Evolutionary conservation across 306 rosid genomes (phyloP).

Genomic region (Prunus mume): DNA sequence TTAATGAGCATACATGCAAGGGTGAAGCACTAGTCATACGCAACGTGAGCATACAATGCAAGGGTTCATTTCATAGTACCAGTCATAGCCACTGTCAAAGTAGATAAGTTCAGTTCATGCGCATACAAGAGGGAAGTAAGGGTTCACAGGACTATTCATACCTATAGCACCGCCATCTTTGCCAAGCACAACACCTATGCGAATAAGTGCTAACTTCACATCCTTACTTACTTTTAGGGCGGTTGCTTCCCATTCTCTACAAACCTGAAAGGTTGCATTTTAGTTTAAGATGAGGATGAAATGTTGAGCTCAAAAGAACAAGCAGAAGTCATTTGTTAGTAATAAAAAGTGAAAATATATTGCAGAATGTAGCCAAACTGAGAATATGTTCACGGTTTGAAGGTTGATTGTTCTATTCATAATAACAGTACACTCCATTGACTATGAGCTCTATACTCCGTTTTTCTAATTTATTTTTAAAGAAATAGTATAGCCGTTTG

Average conservation of each 20-base stretch:
- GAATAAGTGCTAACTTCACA: constrained; percentile 75
- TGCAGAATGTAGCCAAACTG: neutral
- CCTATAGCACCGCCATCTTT: constrained; percentile 99
- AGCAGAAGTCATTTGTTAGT: neutral
- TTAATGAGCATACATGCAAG: too few species aligned
- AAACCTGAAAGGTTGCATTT: constrained; percentile 55
- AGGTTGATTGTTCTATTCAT: constrained; percentile 3
- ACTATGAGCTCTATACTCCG: neutral
- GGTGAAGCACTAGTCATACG: too few species aligned
- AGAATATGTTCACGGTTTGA: neutral
- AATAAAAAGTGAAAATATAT: neutral
- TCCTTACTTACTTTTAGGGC: constrained; percentile 69
- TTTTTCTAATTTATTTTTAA: too few species aligned
- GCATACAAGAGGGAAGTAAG: too few species aligned
- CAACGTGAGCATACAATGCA: too few species aligned
- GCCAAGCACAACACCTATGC: constrained; percentile 97
- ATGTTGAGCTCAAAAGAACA: neutral
- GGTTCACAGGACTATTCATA: constrained; percentile 10
- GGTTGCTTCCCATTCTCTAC: constrained; percentile 92
- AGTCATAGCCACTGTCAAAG: too few species aligned
- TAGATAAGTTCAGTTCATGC: too few species aligned
- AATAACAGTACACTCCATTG: neutral
- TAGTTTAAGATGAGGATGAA: neutral
- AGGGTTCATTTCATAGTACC: too few species aligned
- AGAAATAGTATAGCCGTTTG: too few species aligned